phyloP scores from a whole-genome alignment of 2,329 filamentous ascomycete genomes.

The Teratosphaeria destructans region DNA sequence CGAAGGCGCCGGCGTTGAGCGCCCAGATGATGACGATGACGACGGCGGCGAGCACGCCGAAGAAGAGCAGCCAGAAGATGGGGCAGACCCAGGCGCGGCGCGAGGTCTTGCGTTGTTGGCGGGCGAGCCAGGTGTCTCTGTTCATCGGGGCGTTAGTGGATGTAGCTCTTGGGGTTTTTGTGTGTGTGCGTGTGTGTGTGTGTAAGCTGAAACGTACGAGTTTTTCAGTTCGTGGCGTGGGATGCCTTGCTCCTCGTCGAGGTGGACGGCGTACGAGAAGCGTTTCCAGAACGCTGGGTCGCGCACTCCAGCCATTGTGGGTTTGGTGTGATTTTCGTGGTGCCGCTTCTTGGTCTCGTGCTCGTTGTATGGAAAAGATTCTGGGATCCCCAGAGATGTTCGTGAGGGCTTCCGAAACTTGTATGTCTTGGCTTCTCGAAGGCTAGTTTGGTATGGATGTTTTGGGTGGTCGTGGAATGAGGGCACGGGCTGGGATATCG shows the following conservation, averaged over 20 bases:
- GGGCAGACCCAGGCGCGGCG: conserved; percentile 38
- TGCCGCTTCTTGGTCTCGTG: background rate
- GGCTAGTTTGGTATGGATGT: background rate
- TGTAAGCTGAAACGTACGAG: conserved; percentile 24
- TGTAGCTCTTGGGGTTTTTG: background rate
- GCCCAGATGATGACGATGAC: conserved; percentile 39
- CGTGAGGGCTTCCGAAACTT: background rate
- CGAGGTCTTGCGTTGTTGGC: conserved; percentile 38
- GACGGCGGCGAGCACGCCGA: conserved; percentile 35
- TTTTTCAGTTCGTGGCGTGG: conserved; percentile 22
- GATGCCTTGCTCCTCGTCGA: conserved; percentile 36
- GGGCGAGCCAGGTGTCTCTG: conserved; percentile 45
- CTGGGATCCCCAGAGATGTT: background rate
- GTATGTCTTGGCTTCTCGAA: background rate
- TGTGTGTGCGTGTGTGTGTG: background rate
- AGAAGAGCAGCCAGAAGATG: conserved; percentile 36
- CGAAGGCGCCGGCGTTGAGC: conserved; percentile 19
- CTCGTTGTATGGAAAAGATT: background rate
- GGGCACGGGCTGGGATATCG: background rate
- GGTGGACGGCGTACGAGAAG: conserved; percentile 48
- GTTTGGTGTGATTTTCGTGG: background rate
- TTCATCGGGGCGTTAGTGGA: background rate
- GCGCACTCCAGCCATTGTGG: conserved; percentile 39
- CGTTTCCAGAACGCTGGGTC: conserved; percentile 52
- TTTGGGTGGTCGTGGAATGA: background rate